Evolutionary conservation across 2,329 filamentous ascomycete genomes (phyloP), one percentile per base, ranked within the genome.

Genomic region (Ascocoryne sarcoides): DNA sequence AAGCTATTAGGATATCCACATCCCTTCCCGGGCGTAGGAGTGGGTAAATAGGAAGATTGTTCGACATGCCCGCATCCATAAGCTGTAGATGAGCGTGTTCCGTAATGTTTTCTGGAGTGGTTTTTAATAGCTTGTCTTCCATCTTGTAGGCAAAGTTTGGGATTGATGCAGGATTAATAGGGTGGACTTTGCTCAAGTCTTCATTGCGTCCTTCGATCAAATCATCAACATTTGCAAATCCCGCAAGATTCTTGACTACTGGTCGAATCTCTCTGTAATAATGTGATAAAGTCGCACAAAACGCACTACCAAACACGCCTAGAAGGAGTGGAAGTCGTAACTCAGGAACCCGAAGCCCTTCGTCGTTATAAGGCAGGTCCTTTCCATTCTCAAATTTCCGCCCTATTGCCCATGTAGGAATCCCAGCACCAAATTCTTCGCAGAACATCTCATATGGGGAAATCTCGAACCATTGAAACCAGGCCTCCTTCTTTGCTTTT

Each of bases 31-130:
- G 87, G 9, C 92, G 79, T 14, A 98, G 77, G 3, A 96, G 73
- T 0, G 92, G 92, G 59, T 98, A 98, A 31, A 96, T 89, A 2
- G 92, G 92, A 7, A 98, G 70, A 57, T 98, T 98, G 60, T 98
- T 96, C 49, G 85, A 93, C 92, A 98, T 98, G 37, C 92, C 92
- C 2, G 92, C 89, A 61, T 98, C 92, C 89, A 95, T 96, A 12
- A 90, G 71, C 49, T 85, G 81, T 14, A 90, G 70, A 59, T 94
- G 82, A 32, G 80, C 70, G 10, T 71, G 72, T 14, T 76, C 68
- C 53, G 84, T 79, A 29, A 95, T 76, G 43, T 77, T 87, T 21
- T 81, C 75, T 0, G 92, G 88, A n/a, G 82, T 83, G 0, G 85
- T 84, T 1, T 75, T 63, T 1, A 87, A 83, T 5, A 98, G 69